Percentiles rank a stretch among this genome's conserved stretches.
Conservation (phyloP, 768 basidiomycete genomes). For the Amanita rimosa region DNA sequence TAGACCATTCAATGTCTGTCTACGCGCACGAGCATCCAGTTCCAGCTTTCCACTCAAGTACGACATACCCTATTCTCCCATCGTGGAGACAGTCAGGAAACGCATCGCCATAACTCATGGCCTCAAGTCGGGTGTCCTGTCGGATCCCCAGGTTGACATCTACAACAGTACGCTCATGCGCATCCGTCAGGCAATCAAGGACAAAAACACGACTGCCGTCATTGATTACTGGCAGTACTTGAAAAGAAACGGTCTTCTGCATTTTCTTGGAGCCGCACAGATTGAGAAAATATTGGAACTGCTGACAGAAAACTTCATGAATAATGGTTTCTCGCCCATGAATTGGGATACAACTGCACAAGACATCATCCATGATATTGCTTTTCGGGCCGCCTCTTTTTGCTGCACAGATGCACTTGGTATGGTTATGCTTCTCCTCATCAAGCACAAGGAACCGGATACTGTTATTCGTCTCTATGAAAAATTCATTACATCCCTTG, state of each 20-base stretch:
- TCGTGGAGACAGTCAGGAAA: constrained; percentile 10
- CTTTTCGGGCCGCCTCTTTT: not conserved
- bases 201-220: constrained; percentile 19
- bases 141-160: constrained; percentile 11
- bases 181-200: constrained; percentile 26
- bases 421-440: not conserved
- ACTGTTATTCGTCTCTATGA: constrained; percentile 1
- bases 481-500: not conserved
- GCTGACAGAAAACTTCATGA: constrained; percentile 11
- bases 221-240: constrained; percentile 31
- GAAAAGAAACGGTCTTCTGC: constrained; percentile 29
- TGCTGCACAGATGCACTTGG: not conserved
- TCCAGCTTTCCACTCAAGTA: constrained; percentile 3
- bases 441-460: not conserved
- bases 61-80: constrained; percentile 2
- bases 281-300: constrained; percentile 26
- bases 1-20: constrained; percentile 28
- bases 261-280: constrained; percentile 31
- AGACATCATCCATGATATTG: not conserved
- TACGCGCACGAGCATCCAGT: constrained; percentile 9
- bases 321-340: not conserved
- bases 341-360: not conserved
- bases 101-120: constrained; percentile 5
- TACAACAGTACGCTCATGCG: constrained; percentile 23
- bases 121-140: constrained; percentile 1